Evolutionary conservation across 2,329 filamentous ascomycete genomes (phyloP), one percentile per base, ranked within the genome.

Genomic region (Colletotrichum abscissum): DNA sequence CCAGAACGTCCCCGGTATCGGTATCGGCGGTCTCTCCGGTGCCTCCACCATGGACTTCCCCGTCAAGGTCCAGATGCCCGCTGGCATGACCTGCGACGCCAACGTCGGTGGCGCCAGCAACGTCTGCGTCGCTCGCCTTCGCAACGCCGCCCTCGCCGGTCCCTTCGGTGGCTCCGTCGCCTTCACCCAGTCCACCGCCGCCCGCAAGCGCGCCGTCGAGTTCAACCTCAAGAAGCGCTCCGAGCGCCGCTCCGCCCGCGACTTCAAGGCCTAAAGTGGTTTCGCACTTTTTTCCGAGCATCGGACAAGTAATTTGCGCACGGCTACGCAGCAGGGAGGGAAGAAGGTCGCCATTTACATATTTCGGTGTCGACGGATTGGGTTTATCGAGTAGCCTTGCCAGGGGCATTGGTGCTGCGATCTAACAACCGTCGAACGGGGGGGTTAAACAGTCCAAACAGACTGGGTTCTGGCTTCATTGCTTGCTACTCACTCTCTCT

Each of bases 81-180:
- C 79, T 22, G 92, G 91, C 66, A 92, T 92, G 90, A 91, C 89
- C 24, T 93, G 92, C 81, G 85, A 87, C 26, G 92, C 86, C 67
- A 85, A 84, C 54, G 88, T 88, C 5, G 91, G 86, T 59, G 90
- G 89, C 26, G 90, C 87, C 14, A 78, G 84, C 74, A 90, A 91
- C 77, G 91, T 93, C 76, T 93, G 91, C 83, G 81, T 93, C 68
- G 90, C 91, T 33, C 88, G 90, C 72, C 84, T 93, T 67, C 87
- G 89, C 78, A 93, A 93, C 83, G 77, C 81, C 4, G 88, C 91
- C 14, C 81, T 87, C 19, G 90, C 91, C 7, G 91, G 91, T 2
- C 91, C 91, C 19, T 93, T 93, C 74, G 91, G 91, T 77, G 91
- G 91, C 62, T 90, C 89, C 19, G 90, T 86, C 54, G 91, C 90